These are phyloP conservation scores for Solanum commersonii DNA, from an alignment of 257 asterid genomes.

Conservation along the genomic window DNA sequence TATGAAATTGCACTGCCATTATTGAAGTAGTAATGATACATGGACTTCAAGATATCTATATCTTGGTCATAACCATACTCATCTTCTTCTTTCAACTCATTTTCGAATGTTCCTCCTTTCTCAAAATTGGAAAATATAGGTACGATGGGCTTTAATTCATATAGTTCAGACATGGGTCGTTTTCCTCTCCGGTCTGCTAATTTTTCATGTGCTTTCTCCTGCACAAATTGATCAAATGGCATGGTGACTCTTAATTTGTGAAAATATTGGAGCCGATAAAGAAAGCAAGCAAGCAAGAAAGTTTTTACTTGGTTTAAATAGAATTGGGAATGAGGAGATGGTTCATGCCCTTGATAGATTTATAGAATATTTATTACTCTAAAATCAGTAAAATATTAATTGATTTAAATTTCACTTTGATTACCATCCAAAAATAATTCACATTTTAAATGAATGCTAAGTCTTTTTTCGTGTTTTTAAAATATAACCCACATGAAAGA, in stretches of 20 bases:
- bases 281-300: neutral
- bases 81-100: neutral
- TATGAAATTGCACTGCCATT: neutral
- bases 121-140: neutral
- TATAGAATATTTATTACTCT: neutral
- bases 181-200: neutral
- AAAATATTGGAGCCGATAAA: too few species aligned
- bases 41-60: neutral
- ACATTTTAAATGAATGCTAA: neutral
- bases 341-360: neutral
- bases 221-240: neutral
- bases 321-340: neutral
- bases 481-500: neutral
- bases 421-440: too few species aligned
- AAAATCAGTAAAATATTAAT: too few species aligned
- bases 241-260: neutral
- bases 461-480: neutral
- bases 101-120: neutral
- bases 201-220: neutral
- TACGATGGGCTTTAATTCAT: neutral
- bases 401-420: neutral
- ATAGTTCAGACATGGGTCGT: neutral
- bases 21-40: neutral
- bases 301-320: too few species aligned
- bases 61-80: neutral